Evolutionary conservation across 192 early-diverging fungal genomes (phyloP), one percentile per base, ranked within the genome.

Genomic region (Cladochytrium replicatum): DNA sequence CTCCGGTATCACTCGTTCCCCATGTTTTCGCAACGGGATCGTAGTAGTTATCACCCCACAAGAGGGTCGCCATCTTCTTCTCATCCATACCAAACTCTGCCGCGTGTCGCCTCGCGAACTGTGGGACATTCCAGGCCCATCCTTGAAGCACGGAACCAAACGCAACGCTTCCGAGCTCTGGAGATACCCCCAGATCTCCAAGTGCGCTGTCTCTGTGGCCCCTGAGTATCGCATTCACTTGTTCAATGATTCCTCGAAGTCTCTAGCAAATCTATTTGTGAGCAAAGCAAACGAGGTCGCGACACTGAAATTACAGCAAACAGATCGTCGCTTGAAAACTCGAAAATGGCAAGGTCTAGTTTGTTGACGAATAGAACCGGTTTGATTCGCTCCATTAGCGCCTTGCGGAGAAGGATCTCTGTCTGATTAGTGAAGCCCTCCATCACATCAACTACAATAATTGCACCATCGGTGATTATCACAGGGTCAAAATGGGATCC

Each of bases 41-140:
- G 74, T 87, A 90, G 79, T 75, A 90, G 81, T 86, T 86, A 58
- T 90, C 87, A 41, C 87, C 87, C 87, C 87, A 90, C 48, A 90
- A 77, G 57, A 75, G 78, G 50, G 57, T 47, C 86, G 88, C 87
- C 77, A 90, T 80, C 73, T 87, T 87, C 48, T 73, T 61, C 54
- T 78, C 71, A 65, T 86, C 85, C 43, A 88, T 77, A 75, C 86
- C 86, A 37, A 90, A 86, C 80, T 87, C 88, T 76, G 85, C 83
- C 57, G 86, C 65, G 62, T 90, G 88, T 53, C 84, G 83, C 40
- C 65, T 59, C 54, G 87, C 84, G 43, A 90, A 88, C 71, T 90
- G 86, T 60, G 83, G 84, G 56, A 90, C 83, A 41, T 84, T 90
- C 72, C 88, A 90, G 62, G 77, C 87, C 87, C 87, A 90, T 50